Evolutionary conservation across 441 rosid species (phyloP).

Genomic region (Erodium trifolium): DNA sequence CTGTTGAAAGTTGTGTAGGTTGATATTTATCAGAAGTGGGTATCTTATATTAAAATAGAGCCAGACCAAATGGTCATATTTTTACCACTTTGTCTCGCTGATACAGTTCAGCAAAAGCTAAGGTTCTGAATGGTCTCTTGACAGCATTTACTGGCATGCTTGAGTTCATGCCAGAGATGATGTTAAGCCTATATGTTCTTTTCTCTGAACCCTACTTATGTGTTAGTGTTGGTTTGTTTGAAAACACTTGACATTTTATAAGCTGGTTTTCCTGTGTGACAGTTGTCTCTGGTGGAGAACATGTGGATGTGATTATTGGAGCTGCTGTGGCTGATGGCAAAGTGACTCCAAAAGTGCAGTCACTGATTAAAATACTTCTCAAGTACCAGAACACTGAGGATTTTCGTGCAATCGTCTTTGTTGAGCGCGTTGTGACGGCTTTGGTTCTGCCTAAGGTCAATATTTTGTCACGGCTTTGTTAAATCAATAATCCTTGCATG

Average conservation of each 20-base stretch:
- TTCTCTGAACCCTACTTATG: background rate
- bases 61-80: background rate
- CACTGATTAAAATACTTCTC: conserved; percentile 76
- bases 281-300: conserved; percentile 99
- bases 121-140: background rate
- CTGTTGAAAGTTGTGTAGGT: background rate
- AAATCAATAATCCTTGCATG: conserved; percentile 11
- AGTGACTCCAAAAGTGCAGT: conserved; percentile 98
- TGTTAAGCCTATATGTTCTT: conserved; percentile 2
- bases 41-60: background rate
- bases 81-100: background rate
- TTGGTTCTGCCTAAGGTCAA: conserved; percentile 96
- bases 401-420: conserved; percentile 98
- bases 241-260: conserved; percentile 9
- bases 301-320: conserved; percentile 87
- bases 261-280: conserved; percentile 23
- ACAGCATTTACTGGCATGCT: background rate
- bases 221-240: background rate
- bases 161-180: background rate
- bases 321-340: conserved; percentile 99
- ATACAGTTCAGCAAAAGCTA: background rate
- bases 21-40: conserved; percentile 2
- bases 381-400: conserved; percentile 84
- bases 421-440: conserved; percentile 96
- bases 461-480: conserved; percentile 2